Percentiles rank a stretch among this genome's conserved stretches.
phyloP scores from a whole-genome alignment of 2,329 filamentous ascomycete genomes.

The Pezicula neosporulosa region DNA sequence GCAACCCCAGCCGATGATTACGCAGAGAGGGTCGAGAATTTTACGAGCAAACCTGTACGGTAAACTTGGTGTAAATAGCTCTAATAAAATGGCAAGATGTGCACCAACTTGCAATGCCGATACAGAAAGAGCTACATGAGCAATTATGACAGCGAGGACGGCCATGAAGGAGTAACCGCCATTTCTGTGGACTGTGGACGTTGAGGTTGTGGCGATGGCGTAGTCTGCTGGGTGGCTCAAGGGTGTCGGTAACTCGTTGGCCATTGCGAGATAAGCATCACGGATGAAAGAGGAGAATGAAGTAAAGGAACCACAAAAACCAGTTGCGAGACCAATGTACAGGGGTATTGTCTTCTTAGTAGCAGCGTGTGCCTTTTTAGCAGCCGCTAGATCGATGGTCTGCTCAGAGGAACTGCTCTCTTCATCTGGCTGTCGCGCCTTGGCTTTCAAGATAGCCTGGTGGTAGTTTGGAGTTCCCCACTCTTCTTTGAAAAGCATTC shows the following conservation, averaged over 20 bases:
- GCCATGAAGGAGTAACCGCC: slow-evolving; percentile 83
- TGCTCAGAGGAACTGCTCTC: slow-evolving; percentile 27
- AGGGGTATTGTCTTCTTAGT: slow-evolving; percentile 84
- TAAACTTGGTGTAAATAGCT: slow-evolving; percentile 56
- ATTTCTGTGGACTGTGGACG: slow-evolving; percentile 47
- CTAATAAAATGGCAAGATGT: slow-evolving; percentile 66
- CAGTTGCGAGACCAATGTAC: slow-evolving; percentile 82
- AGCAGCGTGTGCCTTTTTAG: slow-evolving; percentile 55
- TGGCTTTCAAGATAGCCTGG: slow-evolving; percentile 30
- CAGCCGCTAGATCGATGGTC: slow-evolving; percentile 36
- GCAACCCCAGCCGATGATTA: slow-evolving; percentile 65
- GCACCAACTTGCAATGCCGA: slow-evolving; percentile 68
- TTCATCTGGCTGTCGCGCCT: slow-evolving; percentile 32
- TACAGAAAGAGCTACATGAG: slow-evolving; percentile 68
- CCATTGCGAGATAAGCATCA: slow-evolving; percentile 74
- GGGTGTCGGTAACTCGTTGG: slow-evolving; percentile 65
- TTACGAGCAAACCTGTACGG: slow-evolving; percentile 53
- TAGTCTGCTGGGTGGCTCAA: slow-evolving; percentile 34
- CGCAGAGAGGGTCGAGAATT: slow-evolving; percentile 59
- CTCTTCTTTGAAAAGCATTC: slow-evolving; percentile 68
- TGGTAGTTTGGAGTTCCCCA: slow-evolving; percentile 49
- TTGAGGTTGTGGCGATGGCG: slow-evolving; percentile 26
- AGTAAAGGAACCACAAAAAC: slow-evolving; percentile 86
- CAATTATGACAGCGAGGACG: slow-evolving; percentile 68
- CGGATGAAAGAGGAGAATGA: slow-evolving; percentile 85